A percentile compares a stretch with the other conserved stretches of the same genome.
Conservation (phyloP, 345 rosid genomes). For the Corchorus olitorius region DNA sequence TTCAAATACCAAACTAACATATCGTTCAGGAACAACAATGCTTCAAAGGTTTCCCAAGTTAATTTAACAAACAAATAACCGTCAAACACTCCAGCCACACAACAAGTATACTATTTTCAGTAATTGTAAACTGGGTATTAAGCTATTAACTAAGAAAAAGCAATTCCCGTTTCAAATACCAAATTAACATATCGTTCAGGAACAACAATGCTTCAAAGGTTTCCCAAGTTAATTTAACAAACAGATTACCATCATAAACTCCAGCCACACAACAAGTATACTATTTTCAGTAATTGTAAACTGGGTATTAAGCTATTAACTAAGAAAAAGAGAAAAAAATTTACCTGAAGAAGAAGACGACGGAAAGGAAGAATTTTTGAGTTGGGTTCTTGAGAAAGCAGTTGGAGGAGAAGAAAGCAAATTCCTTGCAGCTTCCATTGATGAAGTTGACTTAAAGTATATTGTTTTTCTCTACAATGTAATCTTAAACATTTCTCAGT, state of each 20-base stretch:
- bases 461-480: neutral
- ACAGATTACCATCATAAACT: neutral
- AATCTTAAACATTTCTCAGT: conserved; percentile 18
- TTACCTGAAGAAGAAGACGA: conserved; percentile 58
- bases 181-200: neutral
- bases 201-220: neutral
- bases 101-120: neutral
- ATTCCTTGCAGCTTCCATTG: conserved; percentile 72
- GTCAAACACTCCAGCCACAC: neutral
- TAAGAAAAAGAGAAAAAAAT: neutral
- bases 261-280: neutral
- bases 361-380: conserved; percentile 44
- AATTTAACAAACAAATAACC: neutral
- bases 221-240: neutral
- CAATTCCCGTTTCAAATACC: neutral
- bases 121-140: neutral
- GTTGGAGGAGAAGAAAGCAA: conserved; percentile 69
- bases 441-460: neutral
- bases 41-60: too few species aligned
- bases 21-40: neutral
- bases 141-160: neutral
- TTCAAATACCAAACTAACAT: neutral
- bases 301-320: neutral
- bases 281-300: conserved; percentile 1
- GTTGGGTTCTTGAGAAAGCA: conserved; percentile 50